These are phyloP conservation scores for Medicago arabica DNA, from an alignment of 306 rosid species.

Conservation along the genomic window DNA sequence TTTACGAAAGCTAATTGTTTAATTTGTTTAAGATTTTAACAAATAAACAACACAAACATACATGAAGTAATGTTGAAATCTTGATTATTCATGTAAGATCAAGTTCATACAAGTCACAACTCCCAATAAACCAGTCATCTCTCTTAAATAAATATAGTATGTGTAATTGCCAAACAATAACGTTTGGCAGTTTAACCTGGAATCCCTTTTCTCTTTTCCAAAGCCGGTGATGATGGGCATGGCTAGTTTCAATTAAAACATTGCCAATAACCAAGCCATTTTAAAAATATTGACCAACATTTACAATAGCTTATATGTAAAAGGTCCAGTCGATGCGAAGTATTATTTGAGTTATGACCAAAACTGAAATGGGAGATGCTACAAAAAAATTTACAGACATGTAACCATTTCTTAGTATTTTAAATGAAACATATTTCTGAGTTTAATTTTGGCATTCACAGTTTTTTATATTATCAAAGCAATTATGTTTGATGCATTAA, in stretches of 20 bases:
- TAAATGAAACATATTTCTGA: constrained; percentile 9
- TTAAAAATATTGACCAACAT: neutral
- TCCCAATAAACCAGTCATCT: constrained; percentile 15
- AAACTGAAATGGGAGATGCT: constrained; percentile 14
- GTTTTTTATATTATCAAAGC: constrained; percentile 1
- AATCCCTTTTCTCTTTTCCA: neutral
- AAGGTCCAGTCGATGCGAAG: constrained; percentile 2
- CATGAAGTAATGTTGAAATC: neutral
- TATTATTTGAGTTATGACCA: constrained; percentile 1
- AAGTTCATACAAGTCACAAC: constrained; percentile 31
- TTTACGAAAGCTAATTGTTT: neutral
- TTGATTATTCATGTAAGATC: neutral
- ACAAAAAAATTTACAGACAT: neutral
- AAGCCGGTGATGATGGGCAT: constrained; percentile 6
- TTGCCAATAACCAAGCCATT: neutral
- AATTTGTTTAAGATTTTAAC: neutral
- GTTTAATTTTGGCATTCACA: constrained; percentile 5
- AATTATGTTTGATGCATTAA: neutral
- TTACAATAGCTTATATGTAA: constrained; percentile 1
- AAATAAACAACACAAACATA: constrained; percentile 9
- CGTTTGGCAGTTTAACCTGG: constrained; percentile 12
- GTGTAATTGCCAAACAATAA: neutral
- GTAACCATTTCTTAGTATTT: constrained; percentile 5
- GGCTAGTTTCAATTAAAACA: neutral
- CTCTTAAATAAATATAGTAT: neutral